Conservation (phyloP, 306 rosid genomes). For the Vicia villosa region DNA sequence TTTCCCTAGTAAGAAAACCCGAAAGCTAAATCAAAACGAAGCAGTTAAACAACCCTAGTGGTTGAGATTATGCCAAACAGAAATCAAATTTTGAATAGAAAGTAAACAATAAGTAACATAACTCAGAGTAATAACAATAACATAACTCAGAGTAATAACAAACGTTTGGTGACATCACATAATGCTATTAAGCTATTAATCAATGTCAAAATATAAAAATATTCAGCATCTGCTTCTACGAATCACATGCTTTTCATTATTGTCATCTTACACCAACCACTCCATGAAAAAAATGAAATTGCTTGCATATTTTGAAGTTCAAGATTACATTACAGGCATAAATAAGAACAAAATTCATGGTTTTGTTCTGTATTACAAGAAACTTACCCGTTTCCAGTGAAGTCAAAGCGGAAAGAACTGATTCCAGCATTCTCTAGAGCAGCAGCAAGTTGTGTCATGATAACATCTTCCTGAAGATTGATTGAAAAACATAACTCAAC, state of each 20-base stretch:
- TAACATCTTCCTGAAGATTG: slow-evolving; percentile 52
- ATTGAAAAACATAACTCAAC: slow-evolving; percentile 19
- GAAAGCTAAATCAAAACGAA: slow-evolving; percentile 45
- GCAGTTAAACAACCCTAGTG: slow-evolving; percentile 11
- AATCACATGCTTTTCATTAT: too few relatives aligned
- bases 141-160: too few relatives aligned
- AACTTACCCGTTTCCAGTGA: slow-evolving; percentile 74
- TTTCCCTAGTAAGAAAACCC: slow-evolving; percentile 58
- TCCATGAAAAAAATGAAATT: too few relatives aligned
- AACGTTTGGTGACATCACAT: too few relatives aligned
- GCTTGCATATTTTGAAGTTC: too few relatives aligned
- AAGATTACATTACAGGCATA: neutral
- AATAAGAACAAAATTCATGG: neutral
- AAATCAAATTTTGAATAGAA: too few relatives aligned
- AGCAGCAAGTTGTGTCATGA: slow-evolving; percentile 57
- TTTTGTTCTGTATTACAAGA: slow-evolving; percentile 12
- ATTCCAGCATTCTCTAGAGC: slow-evolving; percentile 63
- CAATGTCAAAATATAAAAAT: too few relatives aligned
- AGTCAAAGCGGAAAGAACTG: slow-evolving; percentile 75
- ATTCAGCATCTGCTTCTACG: too few relatives aligned
- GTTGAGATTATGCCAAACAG: neutral
- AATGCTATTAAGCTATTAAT: too few relatives aligned
- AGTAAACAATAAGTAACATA: too few relatives aligned
- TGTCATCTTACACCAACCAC: too few relatives aligned
- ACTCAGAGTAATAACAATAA: too few relatives aligned